phyloP scores from a whole-genome alignment of 2,329 filamentous ascomycete genomes.

The Cordyceps farinosa region DNA sequence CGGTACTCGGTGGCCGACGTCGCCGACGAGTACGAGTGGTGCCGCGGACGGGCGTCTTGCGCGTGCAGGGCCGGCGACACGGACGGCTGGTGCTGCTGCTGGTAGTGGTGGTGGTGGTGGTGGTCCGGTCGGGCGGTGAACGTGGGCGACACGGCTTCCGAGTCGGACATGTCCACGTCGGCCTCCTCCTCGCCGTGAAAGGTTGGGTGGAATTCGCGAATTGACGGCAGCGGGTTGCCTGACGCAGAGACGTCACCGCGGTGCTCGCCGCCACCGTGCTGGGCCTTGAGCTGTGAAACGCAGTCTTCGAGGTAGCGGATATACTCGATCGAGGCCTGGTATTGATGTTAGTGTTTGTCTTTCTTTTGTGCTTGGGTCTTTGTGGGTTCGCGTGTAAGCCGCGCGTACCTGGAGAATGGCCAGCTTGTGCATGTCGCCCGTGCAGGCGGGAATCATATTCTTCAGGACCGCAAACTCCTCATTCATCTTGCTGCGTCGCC shows the following conservation, averaged over 20 bases:
- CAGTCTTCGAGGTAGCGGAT: slow-evolving; percentile 91
- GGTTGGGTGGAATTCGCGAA: slow-evolving; percentile 38
- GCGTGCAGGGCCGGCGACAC: slow-evolving; percentile 50
- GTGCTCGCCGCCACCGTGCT: slow-evolving; percentile 37
- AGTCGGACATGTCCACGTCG: slow-evolving; percentile 61
- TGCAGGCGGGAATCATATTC: slow-evolving; percentile 91
- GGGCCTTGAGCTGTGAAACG: slow-evolving; percentile 71
- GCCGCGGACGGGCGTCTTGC: slow-evolving; percentile 42
- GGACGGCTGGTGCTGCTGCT: slow-evolving; percentile 41
- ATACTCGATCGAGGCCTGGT: slow-evolving; percentile 90
- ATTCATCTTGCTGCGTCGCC: slow-evolving; percentile 95
- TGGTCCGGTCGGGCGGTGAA: slow-evolving; percentile 34
- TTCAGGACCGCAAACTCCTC: slow-evolving; percentile 94
- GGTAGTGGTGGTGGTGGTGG: slow-evolving; percentile 30
- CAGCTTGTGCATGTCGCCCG: slow-evolving; percentile 97
- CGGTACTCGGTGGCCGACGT: slow-evolving; percentile 39
- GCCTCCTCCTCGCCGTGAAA: slow-evolving; percentile 38
- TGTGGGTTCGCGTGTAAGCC: too few relatives aligned
- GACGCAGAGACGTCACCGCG: slow-evolving; percentile 27
- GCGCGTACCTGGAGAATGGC: slow-evolving; percentile 80
- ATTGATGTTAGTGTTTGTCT: background rate
- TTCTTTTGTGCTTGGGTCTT: background rate
- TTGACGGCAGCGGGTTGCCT: slow-evolving; percentile 32
- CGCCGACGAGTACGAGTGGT: slow-evolving; percentile 54
- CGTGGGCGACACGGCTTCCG: slow-evolving; percentile 46